A percentile compares a stretch with the other conserved stretches of the same genome.
phyloP scores from a whole-genome alignment of 768 basidiomycete species.

The Leccinum barrowsii region DNA sequence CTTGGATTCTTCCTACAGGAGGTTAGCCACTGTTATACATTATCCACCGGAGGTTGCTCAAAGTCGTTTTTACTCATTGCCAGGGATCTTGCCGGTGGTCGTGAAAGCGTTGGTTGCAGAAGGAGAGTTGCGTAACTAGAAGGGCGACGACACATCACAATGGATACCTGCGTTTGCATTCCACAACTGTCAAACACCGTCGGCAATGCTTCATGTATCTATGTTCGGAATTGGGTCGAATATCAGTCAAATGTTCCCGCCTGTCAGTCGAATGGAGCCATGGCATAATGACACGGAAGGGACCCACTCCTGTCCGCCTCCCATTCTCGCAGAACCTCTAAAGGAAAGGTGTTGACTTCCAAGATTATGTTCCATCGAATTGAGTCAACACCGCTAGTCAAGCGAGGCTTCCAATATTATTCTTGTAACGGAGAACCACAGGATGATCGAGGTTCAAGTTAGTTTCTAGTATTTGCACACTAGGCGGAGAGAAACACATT shows the following conservation, averaged over 20 bases:
- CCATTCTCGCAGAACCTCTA: background rate
- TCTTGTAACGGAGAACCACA: background rate
- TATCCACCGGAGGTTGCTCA: background rate
- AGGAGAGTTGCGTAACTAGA: constrained; percentile 2
- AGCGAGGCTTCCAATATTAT: background rate
- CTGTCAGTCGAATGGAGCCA: background rate
- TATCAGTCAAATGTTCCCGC: background rate
- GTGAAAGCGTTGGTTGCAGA: constrained; percentile 11
- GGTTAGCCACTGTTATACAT: constrained; percentile 40
- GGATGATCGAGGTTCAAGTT: background rate
- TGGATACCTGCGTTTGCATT: background rate
- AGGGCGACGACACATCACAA: no score
- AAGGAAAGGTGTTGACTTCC: constrained; percentile 2
- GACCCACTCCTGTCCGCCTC: background rate
- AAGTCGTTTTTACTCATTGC: background rate
- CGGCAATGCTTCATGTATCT: no score
- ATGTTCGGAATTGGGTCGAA: background rate
- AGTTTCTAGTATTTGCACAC: background rate
- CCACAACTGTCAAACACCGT: background rate
- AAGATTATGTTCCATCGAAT: background rate
- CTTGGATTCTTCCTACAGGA: constrained; percentile 56
- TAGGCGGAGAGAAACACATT: background rate
- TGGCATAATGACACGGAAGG: background rate
- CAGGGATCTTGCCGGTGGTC: constrained; percentile 28
- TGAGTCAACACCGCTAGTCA: background rate